A percentile compares a stretch with the other conserved stretches of the same genome.
Evolutionary conservation across 495 filamentous ascomycete genomes (phyloP).

Genomic region (Hypoxylon fuscum): DNA sequence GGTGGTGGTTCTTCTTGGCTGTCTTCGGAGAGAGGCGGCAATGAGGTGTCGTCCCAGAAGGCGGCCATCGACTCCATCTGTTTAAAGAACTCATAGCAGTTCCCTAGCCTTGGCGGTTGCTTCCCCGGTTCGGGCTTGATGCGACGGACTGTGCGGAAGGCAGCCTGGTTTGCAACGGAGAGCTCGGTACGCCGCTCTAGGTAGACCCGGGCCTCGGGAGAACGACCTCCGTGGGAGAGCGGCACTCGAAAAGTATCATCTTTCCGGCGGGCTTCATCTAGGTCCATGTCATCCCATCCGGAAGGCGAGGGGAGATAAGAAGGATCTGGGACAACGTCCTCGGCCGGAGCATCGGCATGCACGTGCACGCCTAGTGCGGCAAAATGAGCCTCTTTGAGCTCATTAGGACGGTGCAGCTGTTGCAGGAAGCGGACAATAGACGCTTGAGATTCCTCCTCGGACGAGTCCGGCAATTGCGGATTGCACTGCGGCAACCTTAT

Average conservation of each 20-base stretch:
- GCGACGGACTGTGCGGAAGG: conserved; percentile 62
- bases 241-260: conserved; percentile 54
- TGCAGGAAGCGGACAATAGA: conserved; percentile 57
- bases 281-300: conserved; percentile 55
- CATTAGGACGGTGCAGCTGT: conserved; percentile 56
- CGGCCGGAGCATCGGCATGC: conserved; percentile 50
- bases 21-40: conserved; percentile 31
- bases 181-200: conserved; percentile 63
- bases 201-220: conserved; percentile 60
- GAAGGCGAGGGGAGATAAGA: conserved; percentile 56
- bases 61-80: conserved; percentile 60
- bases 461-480: conserved; percentile 42
- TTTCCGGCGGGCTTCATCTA: conserved; percentile 52
- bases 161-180: conserved; percentile 56
- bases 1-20: conserved; percentile 21
- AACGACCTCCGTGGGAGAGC: conserved; percentile 56
- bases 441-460: conserved; percentile 12
- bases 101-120: conserved; percentile 57
- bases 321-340: conserved; percentile 58
- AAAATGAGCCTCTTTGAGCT: conserved; percentile 56
- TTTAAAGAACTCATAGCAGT: conserved; percentile 67
- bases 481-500: conserved; percentile 58
- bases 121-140: conserved; percentile 58
- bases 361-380: conserved; percentile 62
- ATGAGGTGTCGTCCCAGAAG: conserved; percentile 64